A percentile compares a stretch with the other conserved stretches of the same genome.
These are phyloP conservation scores for Rosa hybrid DNA, from an alignment of 331 rosid species.

Conservation along the genomic window DNA sequence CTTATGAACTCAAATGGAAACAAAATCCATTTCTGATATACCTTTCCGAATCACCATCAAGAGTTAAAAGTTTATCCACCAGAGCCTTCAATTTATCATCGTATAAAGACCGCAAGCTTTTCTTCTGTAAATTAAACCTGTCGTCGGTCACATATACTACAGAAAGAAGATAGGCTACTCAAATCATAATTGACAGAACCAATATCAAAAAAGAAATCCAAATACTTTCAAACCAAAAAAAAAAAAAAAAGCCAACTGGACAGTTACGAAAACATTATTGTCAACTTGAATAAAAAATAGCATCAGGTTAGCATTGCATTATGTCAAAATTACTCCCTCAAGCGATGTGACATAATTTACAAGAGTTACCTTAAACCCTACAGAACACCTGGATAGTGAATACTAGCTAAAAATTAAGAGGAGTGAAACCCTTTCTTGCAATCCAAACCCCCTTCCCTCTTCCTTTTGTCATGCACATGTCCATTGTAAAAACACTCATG, in stretches of 20 bases:
- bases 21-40: conserved; percentile 32
- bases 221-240: conserved; percentile 21
- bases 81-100: conserved; percentile 70
- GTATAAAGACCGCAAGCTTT: conserved; percentile 61
- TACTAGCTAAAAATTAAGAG: neutral
- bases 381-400: conserved; percentile 1
- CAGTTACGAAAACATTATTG: neutral
- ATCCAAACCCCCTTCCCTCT: neutral
- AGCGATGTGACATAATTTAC: neutral
- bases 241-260: neutral
- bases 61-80: conserved; percentile 67
- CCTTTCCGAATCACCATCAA: conserved; percentile 66
- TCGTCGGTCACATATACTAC: conserved; percentile 29
- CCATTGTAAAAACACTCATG: neutral
- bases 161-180: conserved; percentile 9
- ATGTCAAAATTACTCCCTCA: neutral
- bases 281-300: conserved; percentile 24
- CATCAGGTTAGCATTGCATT: conserved; percentile 4
- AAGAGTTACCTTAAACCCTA: neutral
- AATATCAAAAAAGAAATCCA: conserved; percentile 11
- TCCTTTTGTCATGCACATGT: neutral
- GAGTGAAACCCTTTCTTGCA: neutral
- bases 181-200: conserved; percentile 17
- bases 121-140: conserved; percentile 67
- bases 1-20: neutral